Base-by-base conservation (phyloP, 192 early-diverging fungal species). In the Backusella mclennaniae region DNA sequence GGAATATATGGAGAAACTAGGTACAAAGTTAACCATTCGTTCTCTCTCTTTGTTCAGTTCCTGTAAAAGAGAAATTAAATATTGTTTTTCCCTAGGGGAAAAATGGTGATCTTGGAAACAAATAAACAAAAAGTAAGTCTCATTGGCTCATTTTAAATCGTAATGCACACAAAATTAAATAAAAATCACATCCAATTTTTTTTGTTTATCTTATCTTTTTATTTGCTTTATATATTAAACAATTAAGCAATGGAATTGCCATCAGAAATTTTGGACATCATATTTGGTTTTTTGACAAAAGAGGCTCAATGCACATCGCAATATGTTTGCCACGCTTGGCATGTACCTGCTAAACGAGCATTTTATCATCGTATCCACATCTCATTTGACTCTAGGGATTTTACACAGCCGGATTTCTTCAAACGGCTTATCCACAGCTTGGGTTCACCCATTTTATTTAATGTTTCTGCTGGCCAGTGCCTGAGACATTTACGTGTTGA, bases 121-220 rank as follows among this genome's bases (percentile, higher is more conserved):
- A 29, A 63, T 63, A 29, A 63, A 56, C 19, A 56, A 17, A 44
- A 6, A 4, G 19, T 0, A 6, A n/a, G 46, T 63, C 29, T 63
- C 23, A 63, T 63, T 63, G 56, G 56, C 56, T 29, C 21, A 26
- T 26, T 59, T 31, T 9, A 4, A 12, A 26, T 26, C 56, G 23
- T 26, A 49, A 49, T 49, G 5, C 15, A 19, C 46, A 19, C 46
- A 49, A 49, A 49, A 49, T 49, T 49, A 49, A 49, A 49, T 6
- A 19, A 49, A 44, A 49, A n/a, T 49, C 46, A 49, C 56, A 14
- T 63, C 26, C 56, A 26, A 2, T 12, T 29, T 63, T 63, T 63
- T 63, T 11, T 26, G 21, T 63, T 63, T 63, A 63, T 63, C 21
- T 59, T 59, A 59, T 59, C 56, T 63, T 63, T 63, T 63, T 63